Evolutionary conservation across 2,329 filamentous ascomycete genomes (phyloP).

Genomic region (Aspergillus neoniger): DNA sequence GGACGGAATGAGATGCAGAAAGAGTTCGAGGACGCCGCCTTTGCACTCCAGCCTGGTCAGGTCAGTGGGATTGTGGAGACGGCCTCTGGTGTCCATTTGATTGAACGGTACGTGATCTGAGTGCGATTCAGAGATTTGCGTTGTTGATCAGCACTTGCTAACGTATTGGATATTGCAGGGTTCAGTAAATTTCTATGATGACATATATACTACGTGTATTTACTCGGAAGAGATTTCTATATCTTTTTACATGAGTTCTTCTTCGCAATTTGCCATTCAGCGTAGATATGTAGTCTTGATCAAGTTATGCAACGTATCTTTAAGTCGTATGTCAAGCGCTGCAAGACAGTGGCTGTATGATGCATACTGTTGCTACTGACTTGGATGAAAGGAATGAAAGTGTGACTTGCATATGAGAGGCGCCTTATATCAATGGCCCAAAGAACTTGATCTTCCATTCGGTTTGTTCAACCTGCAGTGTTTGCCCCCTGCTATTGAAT

Average conservation of each 20-base stretch:
- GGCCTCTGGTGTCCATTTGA: slow-evolving; percentile 90
- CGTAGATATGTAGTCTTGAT: neutral
- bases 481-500: too few species aligned
- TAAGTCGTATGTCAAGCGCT: too few species aligned
- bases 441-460: too few species aligned
- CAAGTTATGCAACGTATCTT: too few species aligned
- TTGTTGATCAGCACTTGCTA: slow-evolving; percentile 2
- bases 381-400: too few species aligned
- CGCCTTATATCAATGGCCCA: too few species aligned
- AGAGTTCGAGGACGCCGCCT: slow-evolving; percentile 95
- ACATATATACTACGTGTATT: neutral
- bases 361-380: too few species aligned
- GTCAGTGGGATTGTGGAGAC: slow-evolving; percentile 88
- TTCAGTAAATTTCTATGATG: slow-evolving; percentile 22
- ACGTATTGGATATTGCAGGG: slow-evolving; percentile 14
- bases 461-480: too few species aligned
- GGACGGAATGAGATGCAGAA: slow-evolving; percentile 96
- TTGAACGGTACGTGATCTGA: slow-evolving; percentile 71
- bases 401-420: too few species aligned
- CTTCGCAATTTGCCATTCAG: neutral
- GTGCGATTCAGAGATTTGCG: neutral
- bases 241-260: slow-evolving; percentile 9
- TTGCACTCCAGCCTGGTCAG: slow-evolving; percentile 82
- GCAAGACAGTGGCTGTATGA: too few species aligned
- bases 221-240: neutral